Evolutionary conservation across 192 early-diverging fungal species (phyloP), one percentile per base, ranked within the genome.

Genomic region (Coemansia sp.): DNA sequence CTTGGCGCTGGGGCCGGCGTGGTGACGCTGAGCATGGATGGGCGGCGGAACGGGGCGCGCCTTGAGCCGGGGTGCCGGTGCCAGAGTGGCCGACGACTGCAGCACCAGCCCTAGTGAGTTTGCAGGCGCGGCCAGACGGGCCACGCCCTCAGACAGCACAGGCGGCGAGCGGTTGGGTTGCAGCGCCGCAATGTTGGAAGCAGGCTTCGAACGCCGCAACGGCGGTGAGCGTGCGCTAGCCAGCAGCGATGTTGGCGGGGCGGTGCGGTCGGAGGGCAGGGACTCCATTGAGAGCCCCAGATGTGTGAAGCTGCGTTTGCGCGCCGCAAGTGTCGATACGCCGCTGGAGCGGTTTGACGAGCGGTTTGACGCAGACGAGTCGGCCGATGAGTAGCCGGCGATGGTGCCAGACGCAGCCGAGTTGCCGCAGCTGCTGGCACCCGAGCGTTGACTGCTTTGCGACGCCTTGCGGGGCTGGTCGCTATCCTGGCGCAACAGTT

Each of bases 261-360:
- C 54, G n/a, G 61, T 7, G 18, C 26, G 24, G 21, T 54, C n/a
- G 9, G 65, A 26, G 54, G 56, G 49, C 22, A 80, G 60, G 21
- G 69, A 52, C 62, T 81, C 78, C 78, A 81, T 81, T 18, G 78
- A 74, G 55, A 81, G 69, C 4, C 78, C 78, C 28, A 81, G 68
- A 50, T 81, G 78, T 5, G 78, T 81, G 66, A 74, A 81, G 63
- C 78, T 81, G 69, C 78, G 78, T 60, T 81, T 81, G 52, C 78
- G 68, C n/a, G 57, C 74, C 50, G 72, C 72, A 27, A 74, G 62
- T 47, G 71, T 74, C 16, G 77, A 80, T 12, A 62, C 68, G 27
- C 58, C 72, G 41, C 68, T 70, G 41, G 71, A 55, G 44, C 67
- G 64, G 56, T 62, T 50, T 0, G 67, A 53, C 2, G 63, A 56